phyloP scores from a whole-genome alignment of 768 basidiomycete species.

The Kwoniella bestiolae region DNA sequence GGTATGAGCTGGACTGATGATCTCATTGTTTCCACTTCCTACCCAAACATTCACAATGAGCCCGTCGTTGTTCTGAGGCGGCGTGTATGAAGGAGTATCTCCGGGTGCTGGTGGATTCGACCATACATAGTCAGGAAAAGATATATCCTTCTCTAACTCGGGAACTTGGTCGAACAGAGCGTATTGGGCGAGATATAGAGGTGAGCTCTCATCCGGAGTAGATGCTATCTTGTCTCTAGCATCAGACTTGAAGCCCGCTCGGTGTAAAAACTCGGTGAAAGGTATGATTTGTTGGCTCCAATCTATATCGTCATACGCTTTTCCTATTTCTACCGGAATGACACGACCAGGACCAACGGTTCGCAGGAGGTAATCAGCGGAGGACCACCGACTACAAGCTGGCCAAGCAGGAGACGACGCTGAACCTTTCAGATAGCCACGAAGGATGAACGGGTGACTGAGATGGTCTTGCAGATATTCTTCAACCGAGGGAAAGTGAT shows the following conservation, averaged over 20 bases:
- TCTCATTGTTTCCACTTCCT: constrained; percentile 64
- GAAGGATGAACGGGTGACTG: constrained; percentile 73
- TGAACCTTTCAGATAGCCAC: constrained; percentile 58
- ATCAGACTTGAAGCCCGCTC: constrained; percentile 51
- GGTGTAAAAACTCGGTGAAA: constrained; percentile 75
- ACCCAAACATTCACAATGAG: constrained; percentile 56
- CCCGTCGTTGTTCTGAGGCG: constrained; percentile 66
- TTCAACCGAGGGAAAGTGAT: constrained; percentile 65
- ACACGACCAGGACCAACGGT: constrained; percentile 78
- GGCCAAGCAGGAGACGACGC: constrained; percentile 65
- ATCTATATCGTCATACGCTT: constrained; percentile 74
- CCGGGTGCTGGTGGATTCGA: constrained; percentile 62
- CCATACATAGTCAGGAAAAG: constrained; percentile 88
- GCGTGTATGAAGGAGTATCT: constrained; percentile 64
- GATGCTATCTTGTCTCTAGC: not conserved
- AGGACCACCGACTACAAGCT: constrained; percentile 76
- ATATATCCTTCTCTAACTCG: constrained; percentile 70
- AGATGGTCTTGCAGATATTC: constrained; percentile 63
- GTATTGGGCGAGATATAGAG: constrained; percentile 88
- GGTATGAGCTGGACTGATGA: constrained; percentile 87
- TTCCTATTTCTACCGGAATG: constrained; percentile 88
- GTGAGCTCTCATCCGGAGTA: constrained; percentile 3
- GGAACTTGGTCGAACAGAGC: constrained; percentile 85
- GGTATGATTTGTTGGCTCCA: constrained; percentile 81
- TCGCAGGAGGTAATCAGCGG: constrained; percentile 69